Percentiles rank a stretch among this genome's conserved stretches.
These are phyloP conservation scores for Leptographium lundbergii DNA, from an alignment of 2,329 filamentous ascomycete genomes.

Conservation along the genomic window DNA sequence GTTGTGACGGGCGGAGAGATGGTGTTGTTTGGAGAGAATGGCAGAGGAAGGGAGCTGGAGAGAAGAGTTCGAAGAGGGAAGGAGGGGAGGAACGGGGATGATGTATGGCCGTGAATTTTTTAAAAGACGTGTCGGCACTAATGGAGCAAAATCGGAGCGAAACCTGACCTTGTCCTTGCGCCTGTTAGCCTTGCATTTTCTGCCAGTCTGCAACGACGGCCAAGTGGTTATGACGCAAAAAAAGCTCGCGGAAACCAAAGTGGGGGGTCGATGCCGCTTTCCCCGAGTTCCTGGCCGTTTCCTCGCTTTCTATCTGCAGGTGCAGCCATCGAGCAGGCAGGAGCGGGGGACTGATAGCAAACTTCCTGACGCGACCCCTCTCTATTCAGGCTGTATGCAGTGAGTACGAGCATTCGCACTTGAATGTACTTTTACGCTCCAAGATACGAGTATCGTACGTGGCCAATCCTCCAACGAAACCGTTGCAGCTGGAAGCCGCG, in stretches of 20 bases:
- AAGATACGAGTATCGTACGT: background rate
- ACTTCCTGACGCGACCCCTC: background rate
- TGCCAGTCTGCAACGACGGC: background rate
- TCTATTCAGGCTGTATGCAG: too few species aligned
- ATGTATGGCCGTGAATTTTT: background rate
- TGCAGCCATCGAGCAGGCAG: background rate
- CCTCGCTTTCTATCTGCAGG: background rate
- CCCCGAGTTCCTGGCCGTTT: background rate
- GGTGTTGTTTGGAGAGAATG: slow-evolving; percentile 6
- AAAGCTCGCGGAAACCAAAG: background rate
- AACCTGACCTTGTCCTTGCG: background rate
- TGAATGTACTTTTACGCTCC: background rate
- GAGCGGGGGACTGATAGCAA: background rate
- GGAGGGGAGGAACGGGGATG: background rate
- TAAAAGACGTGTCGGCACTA: slow-evolving; percentile 3
- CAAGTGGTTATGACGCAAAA: background rate
- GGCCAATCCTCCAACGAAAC: background rate
- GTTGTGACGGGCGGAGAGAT: background rate
- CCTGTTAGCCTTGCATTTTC: background rate
- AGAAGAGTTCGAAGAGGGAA: slow-evolving; percentile 14
- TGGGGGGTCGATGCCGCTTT: background rate
- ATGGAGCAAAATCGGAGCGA: slow-evolving; percentile 6
- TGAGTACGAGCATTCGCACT: background rate
- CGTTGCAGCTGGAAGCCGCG: background rate
- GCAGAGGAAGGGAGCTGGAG: slow-evolving; percentile 14